Evolutionary conservation across 306 rosid species (phyloP).

Genomic region (Vigna nakashimae): DNA sequence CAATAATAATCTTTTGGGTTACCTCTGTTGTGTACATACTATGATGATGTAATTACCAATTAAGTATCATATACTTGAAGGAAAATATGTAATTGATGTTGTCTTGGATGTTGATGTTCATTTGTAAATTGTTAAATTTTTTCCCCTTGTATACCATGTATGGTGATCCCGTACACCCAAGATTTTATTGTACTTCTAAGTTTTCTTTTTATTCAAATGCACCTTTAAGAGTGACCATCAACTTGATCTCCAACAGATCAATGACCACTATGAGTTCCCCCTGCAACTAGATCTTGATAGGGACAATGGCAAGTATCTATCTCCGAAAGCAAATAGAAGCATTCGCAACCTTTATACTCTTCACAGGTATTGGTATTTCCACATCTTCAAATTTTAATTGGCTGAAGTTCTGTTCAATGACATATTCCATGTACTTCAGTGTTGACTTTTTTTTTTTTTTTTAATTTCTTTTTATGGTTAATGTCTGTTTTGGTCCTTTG

Average conservation of each 20-base stretch:
- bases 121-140: background rate
- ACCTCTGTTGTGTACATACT: background rate
- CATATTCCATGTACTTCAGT: background rate
- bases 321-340: background rate
- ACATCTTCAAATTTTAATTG: background rate
- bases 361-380: slow-evolving; percentile 25
- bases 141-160: background rate
- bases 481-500: background rate
- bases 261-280: slow-evolving; percentile 26
- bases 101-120: background rate
- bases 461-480: background rate
- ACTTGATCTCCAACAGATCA: slow-evolving; percentile 10
- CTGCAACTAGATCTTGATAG: slow-evolving; percentile 19
- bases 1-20: background rate
- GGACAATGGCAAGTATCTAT: slow-evolving; percentile 9
- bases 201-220: background rate
- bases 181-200: background rate
- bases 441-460: background rate
- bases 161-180: too few species aligned
- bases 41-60: background rate
- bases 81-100: background rate
- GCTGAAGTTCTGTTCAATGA: slow-evolving; percentile 12
- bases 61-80: slow-evolving; percentile 11
- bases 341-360: slow-evolving; percentile 17
- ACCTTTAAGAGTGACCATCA: background rate